Evolutionary conservation across 805 yeast species (phyloP).

Genomic region (Cephaloascus fragrans): DNA sequence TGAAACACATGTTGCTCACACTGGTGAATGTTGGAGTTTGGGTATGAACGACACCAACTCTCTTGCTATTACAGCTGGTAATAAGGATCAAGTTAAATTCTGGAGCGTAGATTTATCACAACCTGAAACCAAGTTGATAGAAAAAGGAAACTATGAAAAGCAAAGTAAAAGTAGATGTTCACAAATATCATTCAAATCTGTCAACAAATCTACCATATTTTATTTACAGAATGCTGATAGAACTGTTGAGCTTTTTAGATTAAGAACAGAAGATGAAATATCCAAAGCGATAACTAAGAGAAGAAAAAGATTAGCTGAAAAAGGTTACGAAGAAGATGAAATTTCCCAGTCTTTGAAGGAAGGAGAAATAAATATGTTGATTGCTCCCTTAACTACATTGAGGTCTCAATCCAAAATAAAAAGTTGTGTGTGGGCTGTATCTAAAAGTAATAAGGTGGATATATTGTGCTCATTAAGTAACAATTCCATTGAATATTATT

Average conservation of each 20-base stretch:
- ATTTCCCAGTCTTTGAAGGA: slow-evolving; percentile 30
- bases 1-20: slow-evolving; percentile 90
- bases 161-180: slow-evolving; percentile 67
- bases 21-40: slow-evolving; percentile 89
- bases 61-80: slow-evolving; percentile 61
- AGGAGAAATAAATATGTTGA: slow-evolving; percentile 43
- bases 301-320: slow-evolving; percentile 67
- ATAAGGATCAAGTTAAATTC: slow-evolving; percentile 71
- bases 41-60: slow-evolving; percentile 33
- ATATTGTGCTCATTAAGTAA: slow-evolving; percentile 57
- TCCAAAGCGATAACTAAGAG: slow-evolving; percentile 68
- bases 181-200: slow-evolving; percentile 40
- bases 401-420: slow-evolving; percentile 58
- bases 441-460: slow-evolving; percentile 38
- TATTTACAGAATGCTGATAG: slow-evolving; percentile 73
- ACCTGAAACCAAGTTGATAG: slow-evolving; percentile 42
- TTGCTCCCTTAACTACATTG: slow-evolving; percentile 60
- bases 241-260: slow-evolving; percentile 69
- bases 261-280: slow-evolving; percentile 69
- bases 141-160: slow-evolving; percentile 61
- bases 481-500: slow-evolving; percentile 67
- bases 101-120: slow-evolving; percentile 62
- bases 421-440: slow-evolving; percentile 53
- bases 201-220: slow-evolving; percentile 33
- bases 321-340: slow-evolving; percentile 52